Evolutionary conservation across 352 stramenopile species (phyloP), one percentile per base, ranked within the genome.

Genomic region (Phytophthora hybrid): DNA sequence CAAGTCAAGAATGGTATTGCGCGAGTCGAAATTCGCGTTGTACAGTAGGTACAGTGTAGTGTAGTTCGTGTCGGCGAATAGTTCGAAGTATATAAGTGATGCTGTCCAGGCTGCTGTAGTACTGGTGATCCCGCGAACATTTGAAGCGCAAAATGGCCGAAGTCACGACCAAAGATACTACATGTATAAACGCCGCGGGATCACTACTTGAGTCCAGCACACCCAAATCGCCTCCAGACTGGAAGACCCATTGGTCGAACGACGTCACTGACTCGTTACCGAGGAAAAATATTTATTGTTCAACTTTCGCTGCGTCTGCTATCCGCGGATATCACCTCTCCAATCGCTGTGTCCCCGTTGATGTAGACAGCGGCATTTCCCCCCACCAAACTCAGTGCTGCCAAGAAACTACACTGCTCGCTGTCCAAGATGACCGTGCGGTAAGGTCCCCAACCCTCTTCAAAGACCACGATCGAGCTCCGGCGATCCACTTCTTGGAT

Each of bases 71-170:
- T 93, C 86, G 4, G 64, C 84, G 7, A 78, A 69, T 8, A 34
- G 80, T 37, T 92, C 80, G 29, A 87, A 74, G 71, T 86, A 97
- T 51, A n/a, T n/a, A n/a, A n/a, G 68, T 71, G 61, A 94, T 79
- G 55, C 77, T 92, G 76, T 96, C 90, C 78, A 94, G 96, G 44
- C 89, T 82, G 60, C 75, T 90, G 74, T 97, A 89, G 68, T 97
- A 94, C 34, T 41, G 9, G 5, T 46, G 47, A 4, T 46, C 69
- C 21, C 59, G 47, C 2, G 26, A 69, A 26, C 68, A n/a, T 10
- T 47, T 46, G 63, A 93, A 94, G 2, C 54, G 69, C 61, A 97
- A 78, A 63, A 94, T 86, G 23, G 89, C 77, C 13, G 78, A 91
- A 29, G 84, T 80, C 63, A 97, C 92, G 31, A 89, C 90, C 29